phyloP scores from a whole-genome alignment of 768 basidiomycete species.

The Lactarius hengduanensis region DNA sequence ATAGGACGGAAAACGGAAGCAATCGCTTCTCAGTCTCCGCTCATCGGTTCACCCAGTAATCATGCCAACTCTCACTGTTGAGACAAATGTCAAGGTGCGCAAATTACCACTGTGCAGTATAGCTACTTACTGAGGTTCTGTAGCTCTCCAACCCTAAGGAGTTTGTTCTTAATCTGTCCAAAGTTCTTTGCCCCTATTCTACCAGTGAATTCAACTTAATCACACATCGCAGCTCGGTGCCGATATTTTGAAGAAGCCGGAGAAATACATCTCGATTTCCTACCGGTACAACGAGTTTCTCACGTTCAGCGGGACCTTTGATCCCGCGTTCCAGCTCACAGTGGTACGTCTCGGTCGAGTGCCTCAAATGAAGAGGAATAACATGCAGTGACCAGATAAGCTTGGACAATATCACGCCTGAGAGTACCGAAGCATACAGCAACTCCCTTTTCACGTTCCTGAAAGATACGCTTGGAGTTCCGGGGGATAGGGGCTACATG shows the following conservation, averaged over 20 bases:
- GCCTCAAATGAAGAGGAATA: background rate
- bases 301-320: conserved; percentile 59
- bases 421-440: conserved; percentile 53
- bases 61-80: conserved; percentile 24
- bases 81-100: conserved; percentile 27
- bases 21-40: background rate
- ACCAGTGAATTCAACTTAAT: background rate
- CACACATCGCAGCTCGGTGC: conserved; percentile 47
- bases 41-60: background rate
- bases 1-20: background rate
- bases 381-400: conserved; percentile 42
- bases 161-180: conserved; percentile 23
- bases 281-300: conserved; percentile 58
- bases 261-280: conserved; percentile 51
- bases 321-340: conserved; percentile 59
- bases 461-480: conserved; percentile 49
- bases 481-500: conserved; percentile 61
- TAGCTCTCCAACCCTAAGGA: conserved; percentile 14
- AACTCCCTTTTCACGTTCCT: conserved; percentile 55
- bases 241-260: conserved; percentile 52
- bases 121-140: background rate
- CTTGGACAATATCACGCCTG: conserved; percentile 52
- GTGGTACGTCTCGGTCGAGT: conserved; percentile 45
- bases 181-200: background rate
- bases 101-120: background rate